Base-by-base conservation (phyloP, 495 filamentous ascomycete genomes). In the Rhypophila decipiens region DNA sequence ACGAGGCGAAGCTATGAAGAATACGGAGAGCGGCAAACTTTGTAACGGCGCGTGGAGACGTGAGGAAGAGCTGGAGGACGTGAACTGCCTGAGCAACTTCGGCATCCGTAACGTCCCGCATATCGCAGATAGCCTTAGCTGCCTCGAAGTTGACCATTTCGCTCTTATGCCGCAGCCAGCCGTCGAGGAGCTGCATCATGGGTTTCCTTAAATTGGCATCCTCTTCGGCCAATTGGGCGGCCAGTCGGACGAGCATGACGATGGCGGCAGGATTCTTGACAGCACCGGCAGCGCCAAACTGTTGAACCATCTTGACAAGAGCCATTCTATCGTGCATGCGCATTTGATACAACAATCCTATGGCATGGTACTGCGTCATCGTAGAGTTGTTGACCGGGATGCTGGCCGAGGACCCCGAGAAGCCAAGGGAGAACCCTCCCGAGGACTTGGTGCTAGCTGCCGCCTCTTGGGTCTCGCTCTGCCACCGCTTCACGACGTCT, bases 91-190 rank as follows among this genome's bases (percentile, higher is more conserved):
- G 90, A 2, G 85, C 80, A 23, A 90, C 86, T 64, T 99, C 93
- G 36, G 80, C 83, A 59, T 99, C 94, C 33, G 86, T 88, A 33
- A 96, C 86, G 67, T 98, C 89, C 41, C 82, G 80, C 77, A 97
- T 84, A 57, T 91, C 86, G 67, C 89, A 94, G 63, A 99, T 95
- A 18, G 91, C 88, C 74, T 97, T 97, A 19, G 93, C 94, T 43
- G 93, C 93, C 71, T 99, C 93, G 57, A 99, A 97, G 70, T 96
- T 99, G 66, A 98, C 94, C 94, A 99, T 97, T 61, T 99, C 93
- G 61, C 90, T 90, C 81, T 99, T 99, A 67, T 99, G 90, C 64
- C 93, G 80, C 59, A 96, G 78, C 90, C 90, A 96, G 57, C 90
- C 88, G 69, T 96, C 90, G 64, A 96, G 76, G 60, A 96, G 79